Evolutionary conservation across 2,329 filamentous ascomycete species (phyloP), one percentile per base, ranked within the genome.

Genomic region (Colletotrichum sp.): DNA sequence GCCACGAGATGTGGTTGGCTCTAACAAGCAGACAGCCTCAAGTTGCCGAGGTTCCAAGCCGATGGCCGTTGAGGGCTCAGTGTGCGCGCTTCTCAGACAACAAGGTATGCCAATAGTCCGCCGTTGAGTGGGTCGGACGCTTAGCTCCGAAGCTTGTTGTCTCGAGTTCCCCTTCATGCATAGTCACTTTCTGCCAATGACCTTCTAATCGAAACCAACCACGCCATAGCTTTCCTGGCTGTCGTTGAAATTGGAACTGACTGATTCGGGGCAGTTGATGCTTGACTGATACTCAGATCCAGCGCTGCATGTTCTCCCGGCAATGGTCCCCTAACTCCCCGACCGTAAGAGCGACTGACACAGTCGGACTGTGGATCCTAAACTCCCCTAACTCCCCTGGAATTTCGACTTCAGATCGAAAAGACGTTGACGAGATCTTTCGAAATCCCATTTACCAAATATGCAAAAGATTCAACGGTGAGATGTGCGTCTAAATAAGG

Each of bases 21-120:
- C 4, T 48, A 1, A 3, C 0, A 0, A 7, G 13, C 7, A 1
- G n/a, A 7, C 1, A 3, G 43, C n/a, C 12, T 52, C 43, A 21
- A 6, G 43, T 13, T 21, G n/a, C 43, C 43, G 43, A 52, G n/a
- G 43, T 21, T 21, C 43, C 0, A 7, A 13, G n/a, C n/a, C 12
- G n/a, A 52, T 0, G 1, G 43, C 43, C 43, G 43, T 21, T 48
- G 18, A 48, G 43, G 2, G 43, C 43, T 48, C 43, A 12, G 10
- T n/a, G 9, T 3, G n/a, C n/a, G 43, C 2, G 43, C 43, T 52
- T 52, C 38, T 48, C n/a, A 48, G 38, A n/a, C 38, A 21, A 21
- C 43, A 21, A 52, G 43, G 43, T 48, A 21, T 12, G 43, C 43
- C n/a, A 52, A 21, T 52, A 24, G 43, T 52, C 43, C 43, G n/a